phyloP scores from a whole-genome alignment of 78 protist genomes.

The Cavenderia fasciculata region DNA sequence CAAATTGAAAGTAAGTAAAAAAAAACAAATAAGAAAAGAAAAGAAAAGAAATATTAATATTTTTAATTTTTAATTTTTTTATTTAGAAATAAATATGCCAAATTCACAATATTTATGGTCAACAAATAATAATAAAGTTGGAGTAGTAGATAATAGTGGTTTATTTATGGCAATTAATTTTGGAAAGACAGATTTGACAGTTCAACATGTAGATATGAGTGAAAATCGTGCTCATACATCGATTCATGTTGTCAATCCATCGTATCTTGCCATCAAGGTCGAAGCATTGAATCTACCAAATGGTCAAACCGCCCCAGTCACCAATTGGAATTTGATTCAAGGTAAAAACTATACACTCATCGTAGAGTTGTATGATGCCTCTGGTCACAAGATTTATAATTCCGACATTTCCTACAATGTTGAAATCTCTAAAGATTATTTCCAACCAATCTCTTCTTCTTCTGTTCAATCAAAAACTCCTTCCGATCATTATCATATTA shows the following conservation, averaged over 20 bases:
- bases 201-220: conserved; percentile 60
- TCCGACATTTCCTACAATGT: conserved; percentile 51
- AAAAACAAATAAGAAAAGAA: background rate
- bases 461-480: conserved; percentile 1
- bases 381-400: conserved; percentile 67
- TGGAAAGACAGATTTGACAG: conserved; percentile 72
- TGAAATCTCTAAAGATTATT: conserved; percentile 20
- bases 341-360: conserved; percentile 20
- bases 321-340: conserved; percentile 67
- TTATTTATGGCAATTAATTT: conserved; percentile 36
- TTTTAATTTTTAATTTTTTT: background rate
- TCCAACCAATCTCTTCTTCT: conserved; percentile 35
- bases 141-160: conserved; percentile 58
- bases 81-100: conserved; percentile 18
- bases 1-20: conserved; percentile 53
- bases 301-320: conserved; percentile 18
- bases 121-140: conserved; percentile 58
- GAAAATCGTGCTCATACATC: conserved; percentile 67
- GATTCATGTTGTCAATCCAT: conserved; percentile 73
- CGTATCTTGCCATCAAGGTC: conserved; percentile 56
- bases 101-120: conserved; percentile 74
- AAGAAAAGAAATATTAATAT: background rate
- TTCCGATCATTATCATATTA: conserved; percentile 26
- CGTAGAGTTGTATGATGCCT: conserved; percentile 57
- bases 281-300: conserved; percentile 43